Conservation (phyloP, 257 asterid genomes). For the Apocynum venetum region DNA sequence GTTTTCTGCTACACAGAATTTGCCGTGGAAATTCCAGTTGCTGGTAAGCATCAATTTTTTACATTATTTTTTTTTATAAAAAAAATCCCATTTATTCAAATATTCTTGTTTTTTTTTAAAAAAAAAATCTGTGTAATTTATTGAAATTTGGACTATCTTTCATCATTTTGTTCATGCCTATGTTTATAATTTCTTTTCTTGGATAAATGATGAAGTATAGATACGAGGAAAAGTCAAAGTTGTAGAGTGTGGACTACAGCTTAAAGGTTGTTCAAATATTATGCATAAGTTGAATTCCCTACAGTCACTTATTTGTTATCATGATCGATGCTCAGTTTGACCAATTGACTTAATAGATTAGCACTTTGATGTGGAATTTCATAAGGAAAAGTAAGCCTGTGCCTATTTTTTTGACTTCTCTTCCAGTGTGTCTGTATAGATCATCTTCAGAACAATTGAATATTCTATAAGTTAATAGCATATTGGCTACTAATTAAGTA, state of each 20-base stretch:
- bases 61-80: too few relatives aligned
- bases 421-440: not conserved
- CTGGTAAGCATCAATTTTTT: conserved; percentile 31
- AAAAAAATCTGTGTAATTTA: not conserved
- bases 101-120: too few relatives aligned
- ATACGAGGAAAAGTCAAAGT: not conserved
- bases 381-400: too few relatives aligned
- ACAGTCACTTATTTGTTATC: not conserved
- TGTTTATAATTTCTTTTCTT: not conserved
- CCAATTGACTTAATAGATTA: not conserved
- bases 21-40: conserved; percentile 84
- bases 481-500: not conserved
- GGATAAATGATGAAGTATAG: not conserved
- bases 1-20: conserved; percentile 88
- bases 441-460: not conserved
- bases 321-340: not conserved
- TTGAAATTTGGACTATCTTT: not conserved
- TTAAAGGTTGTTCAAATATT: not conserved
- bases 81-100: too few relatives aligned
- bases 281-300: not conserved
- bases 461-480: not conserved
- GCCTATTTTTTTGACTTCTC: not conserved
- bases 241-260: not conserved
- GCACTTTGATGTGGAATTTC: too few relatives aligned
- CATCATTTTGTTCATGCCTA: not conserved